phyloP scores from a whole-genome alignment of 73 alveolate species.

The Paramecium primaurelia region DNA sequence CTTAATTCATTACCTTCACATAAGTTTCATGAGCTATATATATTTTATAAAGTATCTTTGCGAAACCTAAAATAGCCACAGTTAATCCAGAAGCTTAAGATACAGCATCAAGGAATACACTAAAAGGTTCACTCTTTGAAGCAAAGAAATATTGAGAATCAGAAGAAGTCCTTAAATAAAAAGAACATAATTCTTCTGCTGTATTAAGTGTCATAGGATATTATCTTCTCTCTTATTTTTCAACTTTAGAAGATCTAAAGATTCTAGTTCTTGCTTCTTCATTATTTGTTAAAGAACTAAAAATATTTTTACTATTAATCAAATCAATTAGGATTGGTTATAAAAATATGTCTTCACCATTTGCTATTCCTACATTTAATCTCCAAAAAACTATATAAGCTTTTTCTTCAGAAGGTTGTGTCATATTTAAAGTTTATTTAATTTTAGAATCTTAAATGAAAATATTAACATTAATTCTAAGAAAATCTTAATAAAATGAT shows the following conservation, averaged over 20 bases:
- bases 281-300: not conserved
- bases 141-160: slow-evolving; percentile 1
- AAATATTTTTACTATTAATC: not conserved
- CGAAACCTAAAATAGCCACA: not conserved
- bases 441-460: not conserved
- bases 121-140: not conserved
- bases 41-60: not conserved
- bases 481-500: too few relatives aligned
- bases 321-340: not conserved
- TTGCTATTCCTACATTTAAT: not conserved
- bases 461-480: not conserved
- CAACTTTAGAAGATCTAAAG: not conserved
- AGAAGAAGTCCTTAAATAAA: not conserved
- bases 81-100: slow-evolving; percentile 27
- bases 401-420: not conserved
- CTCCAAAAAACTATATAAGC: not conserved
- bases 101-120: not conserved
- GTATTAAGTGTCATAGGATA: not conserved
- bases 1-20: not conserved
- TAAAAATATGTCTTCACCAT: not conserved
- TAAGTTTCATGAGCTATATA: not conserved
- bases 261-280: not conserved
- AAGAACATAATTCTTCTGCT: not conserved
- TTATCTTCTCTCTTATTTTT: not conserved
- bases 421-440: not conserved